Base-by-base conservation (phyloP, 495 filamentous ascomycete species). In the Glonium stellatum region DNA sequence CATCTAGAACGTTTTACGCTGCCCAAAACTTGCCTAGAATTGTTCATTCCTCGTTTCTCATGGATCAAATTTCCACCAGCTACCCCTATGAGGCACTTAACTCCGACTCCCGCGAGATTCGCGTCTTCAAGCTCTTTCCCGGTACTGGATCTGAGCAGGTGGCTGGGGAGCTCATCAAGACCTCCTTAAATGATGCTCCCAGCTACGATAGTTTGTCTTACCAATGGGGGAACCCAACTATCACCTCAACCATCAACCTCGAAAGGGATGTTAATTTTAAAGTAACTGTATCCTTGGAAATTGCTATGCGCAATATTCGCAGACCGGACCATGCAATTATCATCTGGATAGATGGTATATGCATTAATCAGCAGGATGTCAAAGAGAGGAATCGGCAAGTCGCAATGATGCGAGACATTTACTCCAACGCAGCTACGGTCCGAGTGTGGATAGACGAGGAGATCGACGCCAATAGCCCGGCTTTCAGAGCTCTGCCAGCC, bases 331-430 rank as follows among this genome's bases (percentile, higher is more conserved):
- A 39, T 15, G 23, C n/a, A 4, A 39, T 37, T 5, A 12, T 39
- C 11, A 42, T 55, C 15, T 55, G 53, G 53, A 55, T 39, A 6
- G 53, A 55, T 15, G 53, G 27, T 11, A 55, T 55, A 21, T 54
- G 50, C n/a, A 54, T 54, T 27, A 27, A 6, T 25, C 50, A 54
- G 34, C 21, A 27, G 18, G 50, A 54, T 27, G 19, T 31, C 34
- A 54, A 27, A 1, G 50, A 54, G 50, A 6, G 50, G n/a, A 31
- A 27, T 54, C 34, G 27, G 11, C 50, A 54, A 25, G 50, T 54
- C 25, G 18, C 50, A 9, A 27, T 54, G 23, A 54, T 54, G 50
- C n/a, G 25, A 18, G 50, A 54, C 6, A 54, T 54, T 12, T 54
- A 54, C 31, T 54, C 50, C 9, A 54, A 25, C 1, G 50, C 50